Percentiles rank a stretch among this genome's conserved stretches.
Conservation (phyloP, 192 early-diverging fungal genomes). For the Phycomyces blakesleeanus region DNA sequence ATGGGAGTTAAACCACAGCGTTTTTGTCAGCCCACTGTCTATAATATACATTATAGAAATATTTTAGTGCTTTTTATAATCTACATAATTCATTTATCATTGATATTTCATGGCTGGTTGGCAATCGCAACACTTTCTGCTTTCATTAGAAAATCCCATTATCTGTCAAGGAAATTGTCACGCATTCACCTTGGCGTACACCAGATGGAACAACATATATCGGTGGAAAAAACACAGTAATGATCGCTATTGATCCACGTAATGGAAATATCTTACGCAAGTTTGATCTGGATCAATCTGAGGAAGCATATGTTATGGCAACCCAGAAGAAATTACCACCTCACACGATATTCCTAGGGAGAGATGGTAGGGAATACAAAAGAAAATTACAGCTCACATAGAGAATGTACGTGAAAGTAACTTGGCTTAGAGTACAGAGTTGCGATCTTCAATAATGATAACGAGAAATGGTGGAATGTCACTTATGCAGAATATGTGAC, state of each 20-base stretch:
- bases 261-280: conserved; percentile 57
- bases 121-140: too few relatives aligned
- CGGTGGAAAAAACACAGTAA: conserved; percentile 59
- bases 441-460: conserved; percentile 45
- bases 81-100: too few relatives aligned
- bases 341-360: conserved; percentile 35
- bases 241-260: conserved; percentile 67
- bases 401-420: neutral
- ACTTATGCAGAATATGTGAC: conserved; percentile 45
- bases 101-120: too few relatives aligned
- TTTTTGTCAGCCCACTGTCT: too few relatives aligned
- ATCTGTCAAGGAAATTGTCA: conserved; percentile 68
- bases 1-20: too few relatives aligned
- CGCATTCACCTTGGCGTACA: conserved; percentile 51
- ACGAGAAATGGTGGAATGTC: conserved; percentile 33
- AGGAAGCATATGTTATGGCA: conserved; percentile 16
- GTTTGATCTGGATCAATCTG: conserved; percentile 48
- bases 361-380: conserved; percentile 31
- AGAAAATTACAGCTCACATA: neutral
- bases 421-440: conserved; percentile 50
- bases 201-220: conserved; percentile 58
- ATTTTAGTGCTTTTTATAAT: too few relatives aligned
- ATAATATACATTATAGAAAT: too few relatives aligned
- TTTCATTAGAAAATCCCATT: conserved; percentile 54
- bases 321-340: conserved; percentile 22